Evolutionary conservation across 2,329 filamentous ascomycete species (phyloP), one percentile per base, ranked within the genome.

Genomic region (Huntiella savannae): DNA sequence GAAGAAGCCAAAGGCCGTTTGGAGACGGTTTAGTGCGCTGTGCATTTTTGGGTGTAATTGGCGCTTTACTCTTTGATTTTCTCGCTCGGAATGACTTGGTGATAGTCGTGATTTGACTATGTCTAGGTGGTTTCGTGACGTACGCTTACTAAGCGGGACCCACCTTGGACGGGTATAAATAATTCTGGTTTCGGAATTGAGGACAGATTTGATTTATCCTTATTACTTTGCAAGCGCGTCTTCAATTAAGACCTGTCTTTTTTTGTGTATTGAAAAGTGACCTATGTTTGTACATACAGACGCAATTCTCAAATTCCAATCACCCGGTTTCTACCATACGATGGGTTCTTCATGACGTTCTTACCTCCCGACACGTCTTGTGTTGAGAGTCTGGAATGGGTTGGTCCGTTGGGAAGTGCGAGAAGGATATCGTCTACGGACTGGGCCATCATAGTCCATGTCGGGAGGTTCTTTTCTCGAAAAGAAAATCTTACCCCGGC

Each of bases 1-100:
- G 70, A 96, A 95, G 75, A 93, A 95, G 62, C 91, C 86, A 61
- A 98, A 98, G 61, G 86, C 79, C 65, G 85, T 88, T 64, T 98
- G 91, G 54, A 80, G 63, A 54, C 91, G 83, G 52, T 82, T 85
- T 42, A 93, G 64, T 40, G 81, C 75, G 58, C 84, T 92, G 64
- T 95, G 80, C 91, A 98, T 96, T 51, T 50, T 70, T 65, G 58
- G 16, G 53, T 19, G 50, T n/a, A 40, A 15, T 43, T 43, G 17
- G 40, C 35, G 13, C 16, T 35, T 28, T 15, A 16, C 19, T 19
- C n/a, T n/a, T 8, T 5, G 5, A 19, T 2, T 5, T 5, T 19
- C 17, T 19, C 17, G 17, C 12, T 1, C 13, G 17, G n/a, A 32
- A 5, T 19, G 17, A 5, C n/a, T 42, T 42, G 13, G 5, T 5